phyloP scores from a whole-genome alignment of 1,139 yeast species.

The Meyerozyma sp. region DNA sequence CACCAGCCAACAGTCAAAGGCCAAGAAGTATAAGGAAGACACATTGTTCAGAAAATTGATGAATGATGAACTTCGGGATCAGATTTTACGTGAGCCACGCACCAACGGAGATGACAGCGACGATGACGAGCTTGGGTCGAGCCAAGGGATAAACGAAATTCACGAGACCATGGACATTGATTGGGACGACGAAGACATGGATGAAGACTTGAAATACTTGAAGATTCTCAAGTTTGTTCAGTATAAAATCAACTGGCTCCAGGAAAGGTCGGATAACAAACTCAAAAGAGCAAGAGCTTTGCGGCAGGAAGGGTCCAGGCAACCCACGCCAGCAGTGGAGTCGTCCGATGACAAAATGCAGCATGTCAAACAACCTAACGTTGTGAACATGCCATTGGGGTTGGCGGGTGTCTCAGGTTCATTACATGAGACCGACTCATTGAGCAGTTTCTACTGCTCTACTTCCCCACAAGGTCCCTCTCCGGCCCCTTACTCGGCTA shows the following conservation, averaged over 20 bases:
- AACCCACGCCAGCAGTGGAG: neutral
- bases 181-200: conserved; percentile 49
- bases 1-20: conserved; percentile 7
- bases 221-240: conserved; percentile 39
- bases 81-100: conserved; percentile 29
- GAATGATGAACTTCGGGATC: conserved; percentile 37
- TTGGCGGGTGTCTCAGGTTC: neutral
- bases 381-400: neutral
- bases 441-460: neutral
- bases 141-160: conserved; percentile 16
- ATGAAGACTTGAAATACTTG: conserved; percentile 43
- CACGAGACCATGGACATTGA: conserved; percentile 25
- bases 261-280: neutral
- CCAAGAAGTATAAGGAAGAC: conserved; percentile 27
- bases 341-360: neutral
- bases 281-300: neutral
- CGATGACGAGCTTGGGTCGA: conserved; percentile 20
- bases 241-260: conserved; percentile 24
- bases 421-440: neutral
- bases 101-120: conserved; percentile 15
- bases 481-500: neutral
- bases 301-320: neutral
- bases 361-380: neutral
- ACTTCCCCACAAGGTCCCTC: neutral
- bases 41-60: conserved; percentile 34